Percentiles rank a stretch among this genome's conserved stretches.
phyloP scores from a whole-genome alignment of 306 rosid species.

The Phaseolus lunatus region DNA sequence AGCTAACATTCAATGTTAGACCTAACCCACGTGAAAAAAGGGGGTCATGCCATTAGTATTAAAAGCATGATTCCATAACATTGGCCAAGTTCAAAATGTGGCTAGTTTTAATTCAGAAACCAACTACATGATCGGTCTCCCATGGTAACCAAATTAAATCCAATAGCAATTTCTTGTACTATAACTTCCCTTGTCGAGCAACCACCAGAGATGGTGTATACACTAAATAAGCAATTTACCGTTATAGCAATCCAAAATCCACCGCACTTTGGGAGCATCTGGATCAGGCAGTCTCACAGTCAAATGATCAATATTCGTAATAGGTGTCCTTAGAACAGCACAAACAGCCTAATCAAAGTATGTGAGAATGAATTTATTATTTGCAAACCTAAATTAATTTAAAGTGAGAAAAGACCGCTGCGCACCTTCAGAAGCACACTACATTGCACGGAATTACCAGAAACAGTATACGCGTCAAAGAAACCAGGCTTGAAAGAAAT shows the following conservation, averaged over 20 bases:
- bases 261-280: slow-evolving; percentile 75
- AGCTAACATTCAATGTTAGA: slow-evolving; percentile 18
- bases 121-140: not conserved
- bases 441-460: slow-evolving; percentile 69
- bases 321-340: slow-evolving; percentile 87
- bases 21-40: not conserved
- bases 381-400: slow-evolving; percentile 8
- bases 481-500: slow-evolving; percentile 75
- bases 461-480: slow-evolving; percentile 69
- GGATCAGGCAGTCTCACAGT: slow-evolving; percentile 70
- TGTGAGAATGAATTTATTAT: slow-evolving; percentile 33
- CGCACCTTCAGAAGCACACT: slow-evolving; percentile 88
- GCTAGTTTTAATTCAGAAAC: slow-evolving; percentile 24
- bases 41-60: not conserved
- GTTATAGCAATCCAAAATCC: slow-evolving; percentile 81
- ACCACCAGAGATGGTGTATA: slow-evolving; percentile 22
- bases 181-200: not conserved
- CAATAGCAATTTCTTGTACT: not conserved
- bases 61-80: slow-evolving; percentile 1
- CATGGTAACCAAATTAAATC: not conserved
- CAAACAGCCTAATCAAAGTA: slow-evolving; percentile 74
- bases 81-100: not conserved
- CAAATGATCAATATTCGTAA: slow-evolving; percentile 75
- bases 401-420: not conserved
- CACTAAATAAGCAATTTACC: slow-evolving; percentile 53